A percentile compares a stretch with the other conserved stretches of the same genome.
These are phyloP conservation scores for Uncinocarpus reesii DNA, from an alignment of 2,329 filamentous ascomycete genomes.

Conservation along the genomic window DNA sequence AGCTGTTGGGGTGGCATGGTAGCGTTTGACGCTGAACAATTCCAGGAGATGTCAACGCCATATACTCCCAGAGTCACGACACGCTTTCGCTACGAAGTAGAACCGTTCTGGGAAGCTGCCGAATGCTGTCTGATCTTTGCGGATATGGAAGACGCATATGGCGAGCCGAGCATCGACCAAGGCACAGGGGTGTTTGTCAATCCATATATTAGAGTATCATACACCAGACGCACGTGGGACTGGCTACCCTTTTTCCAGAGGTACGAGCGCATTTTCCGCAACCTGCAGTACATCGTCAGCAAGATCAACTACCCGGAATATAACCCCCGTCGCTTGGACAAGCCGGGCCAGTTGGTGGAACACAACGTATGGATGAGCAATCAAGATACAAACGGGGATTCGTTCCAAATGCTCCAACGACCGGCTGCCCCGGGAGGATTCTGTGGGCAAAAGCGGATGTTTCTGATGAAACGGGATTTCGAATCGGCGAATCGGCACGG, in stretches of 20 bases:
- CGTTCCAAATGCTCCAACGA: slow-evolving; percentile 11
- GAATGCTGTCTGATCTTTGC: slow-evolving; percentile 15
- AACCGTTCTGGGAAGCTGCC: slow-evolving; percentile 14
- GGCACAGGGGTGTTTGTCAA: slow-evolving; percentile 12
- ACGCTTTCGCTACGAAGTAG: slow-evolving; percentile 3
- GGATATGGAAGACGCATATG: slow-evolving; percentile 6
- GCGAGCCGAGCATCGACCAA: not conserved
- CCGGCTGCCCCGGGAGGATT: slow-evolving; percentile 10
- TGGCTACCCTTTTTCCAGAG: slow-evolving; percentile 13
- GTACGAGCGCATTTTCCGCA: slow-evolving; percentile 13
- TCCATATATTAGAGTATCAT: slow-evolving; percentile 12
- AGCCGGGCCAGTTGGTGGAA: slow-evolving; percentile 6
- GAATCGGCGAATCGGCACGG: slow-evolving; percentile 8
- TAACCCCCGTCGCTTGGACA: slow-evolving; percentile 12
- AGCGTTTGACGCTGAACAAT: slow-evolving; percentile 11
- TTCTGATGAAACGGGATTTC: slow-evolving; percentile 14
- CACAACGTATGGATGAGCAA: slow-evolving; percentile 7
- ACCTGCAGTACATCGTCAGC: slow-evolving; percentile 15
- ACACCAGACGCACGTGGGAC: slow-evolving; percentile 10
- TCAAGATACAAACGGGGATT: not conserved
- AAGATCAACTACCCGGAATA: slow-evolving; percentile 15
- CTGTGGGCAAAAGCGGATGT: slow-evolving; percentile 15
- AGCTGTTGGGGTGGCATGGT: slow-evolving; percentile 15
- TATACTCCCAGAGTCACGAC: not conserved
- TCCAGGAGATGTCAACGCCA: not conserved